Conservation (phyloP, 2,329 filamentous ascomycete species). For the Endothia cerciana region DNA sequence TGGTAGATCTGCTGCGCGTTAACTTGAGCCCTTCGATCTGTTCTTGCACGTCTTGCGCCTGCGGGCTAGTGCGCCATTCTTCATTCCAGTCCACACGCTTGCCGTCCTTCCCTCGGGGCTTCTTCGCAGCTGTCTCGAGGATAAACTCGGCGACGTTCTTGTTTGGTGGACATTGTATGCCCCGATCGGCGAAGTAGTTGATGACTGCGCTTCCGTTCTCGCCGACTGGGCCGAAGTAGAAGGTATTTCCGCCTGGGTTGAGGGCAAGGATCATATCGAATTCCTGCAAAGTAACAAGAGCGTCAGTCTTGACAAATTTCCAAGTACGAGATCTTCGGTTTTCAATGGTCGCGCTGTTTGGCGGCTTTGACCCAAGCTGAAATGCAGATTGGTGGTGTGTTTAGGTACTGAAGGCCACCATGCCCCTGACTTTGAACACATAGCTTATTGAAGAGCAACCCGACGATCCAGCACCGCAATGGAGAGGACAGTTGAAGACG, state of each 20-base stretch:
- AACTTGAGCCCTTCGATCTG: constrained; percentile 48
- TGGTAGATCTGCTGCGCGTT: constrained; percentile 45
- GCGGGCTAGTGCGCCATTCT: constrained; percentile 42
- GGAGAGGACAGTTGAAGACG: too few relatives aligned
- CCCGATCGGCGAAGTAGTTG: constrained; percentile 64
- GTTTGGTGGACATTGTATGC: constrained; percentile 49
- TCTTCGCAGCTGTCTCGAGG: constrained; percentile 46
- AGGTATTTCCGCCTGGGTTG: constrained; percentile 65
- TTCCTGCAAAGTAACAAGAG: constrained; percentile 45
- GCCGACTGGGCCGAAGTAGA: constrained; percentile 75
- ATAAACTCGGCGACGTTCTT: constrained; percentile 71
- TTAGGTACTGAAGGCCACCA: too few relatives aligned
- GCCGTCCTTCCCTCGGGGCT: constrained; percentile 52
- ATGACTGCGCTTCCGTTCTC: constrained; percentile 60
- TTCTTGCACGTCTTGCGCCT: constrained; percentile 38
- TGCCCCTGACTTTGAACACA: too few relatives aligned
- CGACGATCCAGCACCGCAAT: too few relatives aligned
- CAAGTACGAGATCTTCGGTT: constrained; percentile 54
- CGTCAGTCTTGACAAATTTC: constrained; percentile 74
- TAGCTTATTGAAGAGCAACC: too few relatives aligned
- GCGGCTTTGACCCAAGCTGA: too few relatives aligned
- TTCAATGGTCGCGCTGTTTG: too few relatives aligned
- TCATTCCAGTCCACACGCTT: constrained; percentile 42
- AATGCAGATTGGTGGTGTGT: too few relatives aligned
- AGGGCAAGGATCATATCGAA: constrained; percentile 61